These are phyloP conservation scores for Malus hybrid DNA, from an alignment of 331 rosid species.

Conservation along the genomic window DNA sequence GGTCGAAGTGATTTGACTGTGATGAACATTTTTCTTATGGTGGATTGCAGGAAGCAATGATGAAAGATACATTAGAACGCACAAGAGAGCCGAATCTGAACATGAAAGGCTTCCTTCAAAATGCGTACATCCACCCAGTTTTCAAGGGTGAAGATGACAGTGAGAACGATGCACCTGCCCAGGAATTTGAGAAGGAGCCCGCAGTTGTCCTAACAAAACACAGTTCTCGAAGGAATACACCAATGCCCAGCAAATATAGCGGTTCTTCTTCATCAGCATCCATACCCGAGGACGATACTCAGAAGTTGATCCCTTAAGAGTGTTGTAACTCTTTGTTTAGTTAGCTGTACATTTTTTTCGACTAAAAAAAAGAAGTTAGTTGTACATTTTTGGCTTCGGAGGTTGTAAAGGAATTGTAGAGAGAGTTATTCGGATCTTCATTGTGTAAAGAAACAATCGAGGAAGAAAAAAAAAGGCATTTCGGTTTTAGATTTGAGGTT, in stretches of 20 bases:
- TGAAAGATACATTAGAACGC: conserved; percentile 84
- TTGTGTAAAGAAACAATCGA: not conserved
- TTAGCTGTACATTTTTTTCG: not conserved
- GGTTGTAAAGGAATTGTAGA: not conserved
- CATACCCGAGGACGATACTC: not conserved
- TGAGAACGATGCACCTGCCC: too few species aligned
- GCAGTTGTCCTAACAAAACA: conserved; percentile 53
- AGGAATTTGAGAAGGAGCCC: too few species aligned
- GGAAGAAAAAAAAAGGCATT: not conserved
- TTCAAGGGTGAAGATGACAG: too few species aligned
- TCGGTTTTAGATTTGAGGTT: not conserved
- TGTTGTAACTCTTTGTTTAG: not conserved
- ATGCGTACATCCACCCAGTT: too few species aligned
- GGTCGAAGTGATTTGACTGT: too few species aligned
- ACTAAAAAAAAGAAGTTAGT: too few species aligned
- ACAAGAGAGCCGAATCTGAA: too few species aligned
- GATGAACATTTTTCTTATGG: not conserved
- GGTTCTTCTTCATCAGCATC: conserved; percentile 25
- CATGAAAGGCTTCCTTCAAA: too few species aligned
- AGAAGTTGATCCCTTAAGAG: not conserved
- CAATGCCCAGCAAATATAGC: conserved; percentile 61
- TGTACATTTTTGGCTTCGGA: not conserved
- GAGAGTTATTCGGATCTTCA: not conserved
- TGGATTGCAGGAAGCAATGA: conserved; percentile 79
- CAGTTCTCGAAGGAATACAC: conserved; percentile 59